Percentiles rank a stretch among this genome's conserved stretches.
phyloP scores from a whole-genome alignment of 2,329 filamentous ascomycete species.

The Pyrenochaeta sp. region DNA sequence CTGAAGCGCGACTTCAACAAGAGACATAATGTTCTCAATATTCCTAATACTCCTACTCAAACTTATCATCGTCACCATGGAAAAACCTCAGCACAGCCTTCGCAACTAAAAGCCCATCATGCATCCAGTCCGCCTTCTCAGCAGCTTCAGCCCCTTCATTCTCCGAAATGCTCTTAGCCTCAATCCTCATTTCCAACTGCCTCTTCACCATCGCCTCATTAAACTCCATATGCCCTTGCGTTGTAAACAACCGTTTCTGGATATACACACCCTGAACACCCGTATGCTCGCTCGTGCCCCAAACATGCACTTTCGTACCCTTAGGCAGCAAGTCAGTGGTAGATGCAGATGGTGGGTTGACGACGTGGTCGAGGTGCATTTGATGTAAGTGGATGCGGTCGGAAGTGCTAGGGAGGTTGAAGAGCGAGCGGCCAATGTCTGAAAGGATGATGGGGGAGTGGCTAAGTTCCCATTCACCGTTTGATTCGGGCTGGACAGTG shows the following conservation, averaged over 20 bases:
- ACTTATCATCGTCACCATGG: slow-evolving; percentile 42
- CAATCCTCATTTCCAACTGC: slow-evolving; percentile 55
- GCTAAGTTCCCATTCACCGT: slow-evolving; percentile 57
- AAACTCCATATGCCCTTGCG: slow-evolving; percentile 58
- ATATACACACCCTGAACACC: slow-evolving; percentile 58
- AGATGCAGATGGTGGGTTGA: slow-evolving; percentile 39
- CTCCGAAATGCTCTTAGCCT: slow-evolving; percentile 53
- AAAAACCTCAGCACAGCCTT: slow-evolving; percentile 44
- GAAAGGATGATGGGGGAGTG: slow-evolving; percentile 55
- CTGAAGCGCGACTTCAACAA: neutral
- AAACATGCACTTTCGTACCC: slow-evolving; percentile 58
- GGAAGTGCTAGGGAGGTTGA: slow-evolving; percentile 43
- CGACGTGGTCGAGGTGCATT: slow-evolving; percentile 59
- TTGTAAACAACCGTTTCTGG: slow-evolving; percentile 55
- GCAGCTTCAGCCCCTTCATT: slow-evolving; percentile 47
- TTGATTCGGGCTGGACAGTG: slow-evolving; percentile 47
- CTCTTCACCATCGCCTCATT: slow-evolving; percentile 57
- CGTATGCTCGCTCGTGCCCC: slow-evolving; percentile 57
- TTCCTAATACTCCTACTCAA: slow-evolving; percentile 8
- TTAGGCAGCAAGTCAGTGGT: slow-evolving; percentile 33
- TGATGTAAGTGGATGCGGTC: slow-evolving; percentile 54
- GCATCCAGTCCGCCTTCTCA: slow-evolving; percentile 42
- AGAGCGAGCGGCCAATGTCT: slow-evolving; percentile 52
- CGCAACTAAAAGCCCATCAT: slow-evolving; percentile 40
- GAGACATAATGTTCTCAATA: neutral